These are phyloP conservation scores for Centella asiatica DNA, from an alignment of 129 eudicot genomes.

Conservation along the genomic window DNA sequence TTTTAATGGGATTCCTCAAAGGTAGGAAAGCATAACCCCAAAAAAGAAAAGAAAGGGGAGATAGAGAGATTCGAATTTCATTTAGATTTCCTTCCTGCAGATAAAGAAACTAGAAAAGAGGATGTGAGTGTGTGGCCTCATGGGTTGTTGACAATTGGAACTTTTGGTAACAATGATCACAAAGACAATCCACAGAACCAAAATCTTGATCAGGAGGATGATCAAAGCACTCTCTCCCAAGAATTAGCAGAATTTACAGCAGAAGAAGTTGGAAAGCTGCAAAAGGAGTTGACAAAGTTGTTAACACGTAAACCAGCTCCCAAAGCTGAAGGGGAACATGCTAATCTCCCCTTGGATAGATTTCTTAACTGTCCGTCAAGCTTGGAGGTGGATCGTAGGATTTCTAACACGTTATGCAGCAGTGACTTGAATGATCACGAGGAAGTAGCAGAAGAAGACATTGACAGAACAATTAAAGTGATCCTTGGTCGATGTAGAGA, in stretches of 20 bases:
- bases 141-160: slow-evolving; percentile 75
- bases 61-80: too few species aligned
- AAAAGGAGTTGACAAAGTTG: slow-evolving; percentile 65
- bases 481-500: slow-evolving; percentile 94
- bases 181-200: slow-evolving; percentile 32
- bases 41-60: too few species aligned
- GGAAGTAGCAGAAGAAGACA: slow-evolving; percentile 60
- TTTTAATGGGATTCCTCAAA: too few species aligned
- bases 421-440: slow-evolving; percentile 45
- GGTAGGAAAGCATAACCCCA: too few species aligned
- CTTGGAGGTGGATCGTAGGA: slow-evolving; percentile 83
- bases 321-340: slow-evolving; percentile 31
- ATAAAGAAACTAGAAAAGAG: slow-evolving; percentile 49
- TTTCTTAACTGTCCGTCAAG: slow-evolving; percentile 98
- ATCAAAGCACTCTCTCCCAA: slow-evolving; percentile 49
- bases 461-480: slow-evolving; percentile 73
- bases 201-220: slow-evolving; percentile 17
- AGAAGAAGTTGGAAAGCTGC: slow-evolving; percentile 78
- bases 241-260: slow-evolving; percentile 90
- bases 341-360: slow-evolving; percentile 83
- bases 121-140: slow-evolving; percentile 83
- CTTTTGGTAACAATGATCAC: slow-evolving; percentile 57
- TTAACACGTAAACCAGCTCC: slow-evolving; percentile 57
- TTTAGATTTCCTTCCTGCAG: slow-evolving; percentile 27
- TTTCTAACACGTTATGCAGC: slow-evolving; percentile 44